A percentile compares a stretch with the other conserved stretches of the same genome.
Evolutionary conservation across 1,284 basidiomycete species (phyloP).

Genomic region (Takashimella tepidaria): DNA sequence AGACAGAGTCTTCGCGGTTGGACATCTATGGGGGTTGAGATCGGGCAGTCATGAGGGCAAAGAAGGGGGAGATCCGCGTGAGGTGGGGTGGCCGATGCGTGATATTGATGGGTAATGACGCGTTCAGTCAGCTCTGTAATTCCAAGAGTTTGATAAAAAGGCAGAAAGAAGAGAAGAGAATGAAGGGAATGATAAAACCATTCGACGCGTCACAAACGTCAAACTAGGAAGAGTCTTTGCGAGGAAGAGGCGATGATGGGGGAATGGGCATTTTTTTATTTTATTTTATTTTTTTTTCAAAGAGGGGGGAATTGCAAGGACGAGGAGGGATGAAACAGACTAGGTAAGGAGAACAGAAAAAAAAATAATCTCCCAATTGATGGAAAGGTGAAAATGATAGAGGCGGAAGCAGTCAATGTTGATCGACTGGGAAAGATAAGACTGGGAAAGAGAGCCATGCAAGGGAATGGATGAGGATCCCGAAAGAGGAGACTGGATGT

Average conservation of each 20-base stretch:
- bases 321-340: neutral
- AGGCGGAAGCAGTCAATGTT: too few relatives aligned
- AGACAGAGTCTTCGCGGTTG: slow-evolving; percentile 93
- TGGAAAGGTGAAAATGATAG: too few relatives aligned
- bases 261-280: too few relatives aligned
- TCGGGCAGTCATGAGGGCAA: neutral
- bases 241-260: too few relatives aligned
- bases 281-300: too few relatives aligned
- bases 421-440: too few relatives aligned
- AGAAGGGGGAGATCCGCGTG: neutral
- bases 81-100: neutral
- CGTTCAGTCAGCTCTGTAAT: neutral
- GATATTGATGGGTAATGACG: neutral
- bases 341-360: too few relatives aligned
- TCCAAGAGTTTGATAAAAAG: neutral
- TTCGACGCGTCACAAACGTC: neutral
- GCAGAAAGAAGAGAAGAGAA: neutral
- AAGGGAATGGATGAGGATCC: neutral
- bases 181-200: neutral
- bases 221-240: too few relatives aligned
- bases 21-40: slow-evolving; percentile 57
- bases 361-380: too few relatives aligned
- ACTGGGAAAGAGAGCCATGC: neutral
- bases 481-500: neutral
- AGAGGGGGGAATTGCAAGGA: neutral